Evolutionary conservation across 208 protist species (phyloP).

Genomic region (Willaertia magna): DNA sequence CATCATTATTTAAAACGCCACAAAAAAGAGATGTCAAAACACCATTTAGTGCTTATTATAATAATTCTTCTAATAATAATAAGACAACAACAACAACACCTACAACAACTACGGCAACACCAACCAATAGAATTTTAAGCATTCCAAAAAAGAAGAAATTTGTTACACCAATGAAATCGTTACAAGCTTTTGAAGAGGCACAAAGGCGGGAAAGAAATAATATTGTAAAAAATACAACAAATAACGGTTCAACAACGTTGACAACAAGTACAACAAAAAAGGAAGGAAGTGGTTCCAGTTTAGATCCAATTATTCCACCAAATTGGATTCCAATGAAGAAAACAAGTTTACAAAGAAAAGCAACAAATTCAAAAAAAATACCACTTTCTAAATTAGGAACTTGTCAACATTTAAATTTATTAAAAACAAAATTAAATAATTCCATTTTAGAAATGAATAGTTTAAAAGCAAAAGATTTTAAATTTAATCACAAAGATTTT

Average conservation of each 20-base stretch:
- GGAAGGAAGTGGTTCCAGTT: background rate
- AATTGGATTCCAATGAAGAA: background rate
- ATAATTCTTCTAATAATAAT: no score
- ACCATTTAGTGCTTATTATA: no score
- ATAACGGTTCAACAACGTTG: background rate
- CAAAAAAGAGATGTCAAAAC: no score
- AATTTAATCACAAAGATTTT: background rate
- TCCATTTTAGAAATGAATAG: background rate
- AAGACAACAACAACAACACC: no score
- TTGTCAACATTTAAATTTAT: background rate
- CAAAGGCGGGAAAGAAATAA: background rate
- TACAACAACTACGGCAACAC: background rate
- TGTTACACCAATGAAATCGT: background rate
- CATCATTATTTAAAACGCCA: no score
- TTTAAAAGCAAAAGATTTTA: background rate
- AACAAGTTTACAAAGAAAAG: background rate
- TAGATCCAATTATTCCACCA: background rate
- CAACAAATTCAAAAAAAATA: no score
- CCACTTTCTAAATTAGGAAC: no score
- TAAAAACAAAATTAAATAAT: background rate
- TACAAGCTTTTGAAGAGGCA: background rate
- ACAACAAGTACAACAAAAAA: background rate
- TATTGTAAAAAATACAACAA: background rate
- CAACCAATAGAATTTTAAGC: background rate
- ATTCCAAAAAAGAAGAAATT: background rate